Base-by-base conservation (phyloP, 2,329 filamentous ascomycete genomes). In the Colletotrichum truncatum region DNA sequence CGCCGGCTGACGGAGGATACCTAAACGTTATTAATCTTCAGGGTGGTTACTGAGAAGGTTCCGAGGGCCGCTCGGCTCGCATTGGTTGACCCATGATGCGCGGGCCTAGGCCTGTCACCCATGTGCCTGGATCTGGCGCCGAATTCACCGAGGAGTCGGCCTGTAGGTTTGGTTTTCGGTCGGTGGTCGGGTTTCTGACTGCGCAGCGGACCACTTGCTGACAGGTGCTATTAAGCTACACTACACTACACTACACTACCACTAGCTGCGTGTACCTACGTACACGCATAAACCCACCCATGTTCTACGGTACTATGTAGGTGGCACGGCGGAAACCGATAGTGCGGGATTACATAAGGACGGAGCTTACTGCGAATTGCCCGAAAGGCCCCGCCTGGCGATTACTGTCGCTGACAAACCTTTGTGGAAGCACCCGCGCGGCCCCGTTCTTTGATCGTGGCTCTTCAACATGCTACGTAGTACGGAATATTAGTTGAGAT, bases 51-150 rank as follows among this genome's bases (percentile, higher is more conserved):
- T 32, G 30, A 38, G 43, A 56, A 36, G 14, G 38, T 46, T 8
- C 38, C 48, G 34, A 60, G 57, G 26, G 45, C 39, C 25, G 25
- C 58, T 32, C 49, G 26, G 32, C 38, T 43, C 34, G 26, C 18
- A 45, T 49, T 58, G 43, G 60, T 63, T 63, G 60, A 63, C 60
- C 58, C 60, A 58, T 63, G 48, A 34, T 54, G 39, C 49, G 57
- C 57, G 30, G 28, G 46, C 16, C 38, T 55, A 16, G 38, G 32
- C 16, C 45, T 60, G 57, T 60, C 36, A 54, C 36, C 46, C 46
- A 45, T 60, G 28, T 51, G 53, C 39, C 28, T 34, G 41, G 8
- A 38, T 48, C 51, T 48, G 41, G 30, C 38, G 32, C 62, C 61
- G 48, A 64, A 14, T 23, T n/a, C 60, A 38, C 60, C 61, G 61